Base-by-base conservation (phyloP, 805 yeast genomes). In the Ogataea saltuana region DNA sequence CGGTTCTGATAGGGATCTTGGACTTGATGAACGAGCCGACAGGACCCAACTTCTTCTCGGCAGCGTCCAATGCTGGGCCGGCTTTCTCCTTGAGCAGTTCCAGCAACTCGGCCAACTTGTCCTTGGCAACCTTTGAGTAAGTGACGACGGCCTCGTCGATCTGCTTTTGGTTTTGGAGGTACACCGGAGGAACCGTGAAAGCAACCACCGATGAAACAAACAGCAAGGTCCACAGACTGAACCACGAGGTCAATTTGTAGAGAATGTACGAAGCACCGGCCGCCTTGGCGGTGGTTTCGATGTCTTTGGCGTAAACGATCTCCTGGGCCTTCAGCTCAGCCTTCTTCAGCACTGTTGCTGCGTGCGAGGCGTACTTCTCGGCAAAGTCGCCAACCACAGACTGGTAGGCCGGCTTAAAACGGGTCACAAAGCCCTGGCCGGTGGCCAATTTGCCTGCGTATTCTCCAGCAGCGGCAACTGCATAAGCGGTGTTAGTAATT, bases 351-450 rank as follows among this genome's bases (percentile, higher is more conserved):
- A 61, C 62, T 6, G 54, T 53, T 27, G 61, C 67, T 49, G 65
- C 62, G 53, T 75, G 71, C n/a, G 59, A 46, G 16, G 64, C 57
- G 40, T 59, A 56, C 20, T 46, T 39, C 15, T 58, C 64, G 15
- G 63, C 61, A 34, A 47, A 50, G 22, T 59, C 50, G 36, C 65
- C 59, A 22, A 58, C 40, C 45, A 55, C 59, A 5, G 71, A 55
- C 44, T 60, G 57, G 35, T 66, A 60, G n/a, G 77, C 69, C 42
- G 93, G 88, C 63, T 76, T 82, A 73, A 85, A 81, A 56, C 81
- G 78, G 48, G 89, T 76, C 48, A 91, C 83, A 50, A 90, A 74
- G 15, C 97, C 97, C 59, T 74, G 71, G 52, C 96, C 96, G 38
- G 86, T 75, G 53, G 84, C 67, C 32, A 80, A 56, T 60, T 84